Percentiles rank a stretch among this genome's conserved stretches.
These are phyloP conservation scores for Tolypocladium ovalisporum DNA, from an alignment of 2,329 filamentous ascomycete species.

Conservation along the genomic window DNA sequence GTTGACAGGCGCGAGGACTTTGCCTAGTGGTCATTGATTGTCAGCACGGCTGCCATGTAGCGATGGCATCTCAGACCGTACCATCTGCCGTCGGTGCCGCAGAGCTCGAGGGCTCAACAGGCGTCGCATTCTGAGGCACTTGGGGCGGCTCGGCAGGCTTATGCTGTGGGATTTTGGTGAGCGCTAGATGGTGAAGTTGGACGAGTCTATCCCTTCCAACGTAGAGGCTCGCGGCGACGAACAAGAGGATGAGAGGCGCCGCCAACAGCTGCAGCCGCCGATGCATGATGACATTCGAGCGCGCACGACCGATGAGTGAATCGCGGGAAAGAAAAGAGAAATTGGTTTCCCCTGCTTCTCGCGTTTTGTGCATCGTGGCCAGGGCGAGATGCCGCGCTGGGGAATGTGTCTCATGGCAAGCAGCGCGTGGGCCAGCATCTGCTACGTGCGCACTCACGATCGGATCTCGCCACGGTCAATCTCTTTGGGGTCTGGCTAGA, in stretches of 20 bases:
- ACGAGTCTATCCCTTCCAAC: slow-evolving; percentile 1
- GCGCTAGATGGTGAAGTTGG: background rate
- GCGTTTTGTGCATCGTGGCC: background rate
- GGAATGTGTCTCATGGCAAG: background rate
- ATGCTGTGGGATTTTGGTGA: background rate
- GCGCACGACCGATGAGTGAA: background rate
- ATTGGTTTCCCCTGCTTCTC: background rate
- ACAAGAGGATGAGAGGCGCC: slow-evolving; percentile 1
- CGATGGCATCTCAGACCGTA: background rate
- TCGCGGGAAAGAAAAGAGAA: background rate
- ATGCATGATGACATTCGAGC: background rate
- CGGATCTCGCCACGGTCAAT: too few species aligned
- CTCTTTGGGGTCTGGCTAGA: too few species aligned
- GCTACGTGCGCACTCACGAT: background rate
- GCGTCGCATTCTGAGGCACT: background rate
- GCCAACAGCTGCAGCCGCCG: background rate
- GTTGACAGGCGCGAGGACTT: slow-evolving; percentile 1
- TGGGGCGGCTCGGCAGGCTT: background rate
- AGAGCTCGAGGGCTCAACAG: background rate
- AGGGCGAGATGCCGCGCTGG: background rate
- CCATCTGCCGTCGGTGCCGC: background rate
- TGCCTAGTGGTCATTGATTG: background rate
- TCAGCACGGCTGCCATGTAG: background rate
- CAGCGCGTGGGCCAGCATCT: background rate
- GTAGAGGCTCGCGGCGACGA: slow-evolving; percentile 4